A percentile compares a stretch with the other conserved stretches of the same genome.
Evolutionary conservation across 1,284 basidiomycete genomes (phyloP).

Genomic region (Apiotrichum domesticum): DNA sequence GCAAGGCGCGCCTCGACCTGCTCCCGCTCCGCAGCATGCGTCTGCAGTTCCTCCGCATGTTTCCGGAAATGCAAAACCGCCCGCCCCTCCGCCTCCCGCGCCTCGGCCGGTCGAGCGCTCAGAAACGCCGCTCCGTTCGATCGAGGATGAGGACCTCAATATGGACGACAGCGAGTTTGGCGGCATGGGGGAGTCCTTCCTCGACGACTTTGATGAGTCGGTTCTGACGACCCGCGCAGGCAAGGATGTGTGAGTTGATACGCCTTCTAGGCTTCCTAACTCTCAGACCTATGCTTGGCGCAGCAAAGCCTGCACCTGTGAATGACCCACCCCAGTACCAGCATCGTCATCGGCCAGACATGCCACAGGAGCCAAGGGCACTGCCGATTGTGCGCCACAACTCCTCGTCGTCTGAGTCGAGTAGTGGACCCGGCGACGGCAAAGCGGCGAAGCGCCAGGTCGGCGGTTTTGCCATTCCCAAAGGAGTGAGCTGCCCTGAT

Average conservation of each 20-base stretch:
- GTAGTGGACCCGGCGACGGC: background rate
- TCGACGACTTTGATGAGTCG: slow-evolving; percentile 21
- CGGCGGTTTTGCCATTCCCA: slow-evolving; percentile 6
- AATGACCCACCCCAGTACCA: slow-evolving; percentile 23
- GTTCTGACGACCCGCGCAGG: slow-evolving; percentile 1
- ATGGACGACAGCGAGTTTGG: slow-evolving; percentile 25
- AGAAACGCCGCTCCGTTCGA: slow-evolving; percentile 23
- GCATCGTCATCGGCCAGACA: slow-evolving; percentile 39
- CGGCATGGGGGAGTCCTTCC: slow-evolving; percentile 30
- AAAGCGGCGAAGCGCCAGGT: background rate
- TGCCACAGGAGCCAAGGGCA: slow-evolving; percentile 5
- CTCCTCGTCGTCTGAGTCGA: background rate
- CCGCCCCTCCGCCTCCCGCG: background rate
- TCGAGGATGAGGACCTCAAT: slow-evolving; percentile 17
- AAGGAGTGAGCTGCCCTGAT: slow-evolving; percentile 1
- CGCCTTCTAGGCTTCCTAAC: background rate
- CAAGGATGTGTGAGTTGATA: slow-evolving; percentile 12
- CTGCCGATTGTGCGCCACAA: background rate
- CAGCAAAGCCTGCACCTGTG: background rate
- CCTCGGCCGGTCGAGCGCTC: background rate
- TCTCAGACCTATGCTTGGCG: slow-evolving; percentile 3
- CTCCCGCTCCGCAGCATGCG: slow-evolving; percentile 14
- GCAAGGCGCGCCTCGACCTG: slow-evolving; percentile 6
- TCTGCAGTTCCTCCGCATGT: slow-evolving; percentile 21
- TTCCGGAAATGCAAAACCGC: slow-evolving; percentile 8